phyloP scores from a whole-genome alignment of 2,329 filamentous ascomycete genomes.

The Nemania sp. region DNA sequence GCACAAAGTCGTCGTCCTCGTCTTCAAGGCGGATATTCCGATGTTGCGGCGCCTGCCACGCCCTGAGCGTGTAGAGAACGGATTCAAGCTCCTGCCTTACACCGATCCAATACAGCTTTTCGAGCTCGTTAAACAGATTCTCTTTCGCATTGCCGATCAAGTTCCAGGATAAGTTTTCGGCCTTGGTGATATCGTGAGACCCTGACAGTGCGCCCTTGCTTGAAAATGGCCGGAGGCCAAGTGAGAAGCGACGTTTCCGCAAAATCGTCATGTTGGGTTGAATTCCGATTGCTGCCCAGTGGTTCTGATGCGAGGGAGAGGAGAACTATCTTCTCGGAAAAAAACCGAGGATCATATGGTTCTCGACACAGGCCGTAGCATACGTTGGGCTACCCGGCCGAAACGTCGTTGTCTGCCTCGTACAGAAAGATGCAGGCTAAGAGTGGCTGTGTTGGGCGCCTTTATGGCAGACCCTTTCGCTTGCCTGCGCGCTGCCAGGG shows the following conservation, averaged over 20 bases:
- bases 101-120: conserved; percentile 13
- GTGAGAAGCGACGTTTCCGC: not conserved
- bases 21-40: not conserved
- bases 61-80: conserved; percentile 5
- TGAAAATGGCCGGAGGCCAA: not conserved
- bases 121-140: conserved; percentile 9
- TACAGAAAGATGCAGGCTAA: not conserved
- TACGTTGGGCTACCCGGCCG: no score
- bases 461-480: not conserved
- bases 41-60: conserved; percentile 7
- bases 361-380: no score
- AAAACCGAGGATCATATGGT: not conserved
- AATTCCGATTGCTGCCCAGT: not conserved
- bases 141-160: conserved; percentile 9
- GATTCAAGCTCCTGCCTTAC: conserved; percentile 7
- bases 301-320: not conserved
- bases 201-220: not conserved
- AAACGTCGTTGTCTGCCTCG: not conserved
- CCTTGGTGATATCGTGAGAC: conserved; percentile 5
- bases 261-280: not conserved
- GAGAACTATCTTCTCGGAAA: not conserved
- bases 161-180: conserved; percentile 9
- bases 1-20: conserved; percentile 6
- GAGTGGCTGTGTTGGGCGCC: conserved; percentile 8
- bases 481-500: not conserved